Base-by-base conservation (phyloP, 148 eudicot species). In the Gaultheria prostrata region DNA sequence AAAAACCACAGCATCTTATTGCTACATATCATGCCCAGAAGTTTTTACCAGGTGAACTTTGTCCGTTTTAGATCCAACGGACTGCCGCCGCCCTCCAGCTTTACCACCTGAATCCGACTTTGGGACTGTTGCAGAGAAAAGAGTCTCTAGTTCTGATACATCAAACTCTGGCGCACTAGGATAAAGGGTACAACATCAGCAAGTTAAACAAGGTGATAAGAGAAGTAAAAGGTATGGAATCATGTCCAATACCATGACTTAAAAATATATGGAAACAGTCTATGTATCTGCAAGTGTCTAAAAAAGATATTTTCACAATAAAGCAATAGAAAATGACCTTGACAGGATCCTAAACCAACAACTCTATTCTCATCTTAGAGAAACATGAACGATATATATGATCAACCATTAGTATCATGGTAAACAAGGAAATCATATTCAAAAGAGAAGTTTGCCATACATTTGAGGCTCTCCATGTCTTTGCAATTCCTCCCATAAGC, bases 401-500 rank as follows among this genome's bases (percentile, higher is more conserved):
- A 39, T 26, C 63, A 80, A 61, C 59, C 49, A 77, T 17, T 28
- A 76, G 14, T 53, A 30, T 28, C 50, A 30, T 12, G 24, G n/a
- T 6, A 82, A 82, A 48, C 74, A 18, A 71, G 74, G 28, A 73
- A 75, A 59, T 3, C 75, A 45, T 33, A 84, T 56, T 71, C 79
- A 83, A 80, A 57, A 82, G 85, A 89, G 83, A 86, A 88, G 86
- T 90, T 65, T 85, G 78, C 78, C 84, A 80, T 94, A 97, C 99
- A 85, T 91, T 87, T 90, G 98, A 86, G 93, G 84, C 82, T 89
- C 92, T 86, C 92, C 94, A 76, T 89, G 86, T 83, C 91, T 88
- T 88, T 96, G 99, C 89, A 97, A 85, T 86, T 97, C 99, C 84
- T 97, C 99, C 99, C 99, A 97, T 65, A 97, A 84, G 90, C 99